Percentiles rank a stretch among this genome's conserved stretches.
These are phyloP conservation scores for Articulospora tetracladia DNA, from an alignment of 495 filamentous ascomycete genomes.

Conservation along the genomic window DNA sequence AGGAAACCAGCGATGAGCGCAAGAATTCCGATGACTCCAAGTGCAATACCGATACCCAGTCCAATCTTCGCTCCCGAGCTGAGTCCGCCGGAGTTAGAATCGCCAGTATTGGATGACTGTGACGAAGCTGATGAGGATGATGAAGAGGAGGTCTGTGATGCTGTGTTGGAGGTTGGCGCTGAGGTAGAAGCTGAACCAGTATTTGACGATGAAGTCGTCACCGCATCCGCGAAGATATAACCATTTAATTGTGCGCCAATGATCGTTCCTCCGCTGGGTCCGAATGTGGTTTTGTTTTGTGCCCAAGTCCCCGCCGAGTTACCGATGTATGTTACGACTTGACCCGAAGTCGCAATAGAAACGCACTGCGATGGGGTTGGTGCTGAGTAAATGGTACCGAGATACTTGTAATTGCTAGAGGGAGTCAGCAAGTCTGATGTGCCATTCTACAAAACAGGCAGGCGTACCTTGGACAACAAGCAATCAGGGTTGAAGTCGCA, in stretches of 20 bases:
- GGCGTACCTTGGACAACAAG: slow-evolving; percentile 10
- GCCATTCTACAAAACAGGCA: background rate
- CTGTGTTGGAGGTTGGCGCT: background rate
- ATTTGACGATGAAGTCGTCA: background rate
- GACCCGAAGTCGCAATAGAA: background rate
- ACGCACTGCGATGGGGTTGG: background rate
- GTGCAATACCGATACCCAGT: slow-evolving; percentile 2
- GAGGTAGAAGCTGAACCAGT: background rate
- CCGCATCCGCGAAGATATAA: background rate
- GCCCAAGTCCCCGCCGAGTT: background rate
- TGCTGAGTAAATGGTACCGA: background rate
- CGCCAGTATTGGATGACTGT: background rate
- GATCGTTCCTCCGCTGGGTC: background rate
- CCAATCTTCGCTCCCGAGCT: slow-evolving; percentile 2
- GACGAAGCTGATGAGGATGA: background rate
- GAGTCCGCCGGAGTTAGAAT: background rate
- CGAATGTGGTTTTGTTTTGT: background rate
- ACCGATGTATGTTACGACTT: background rate
- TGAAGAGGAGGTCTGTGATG: background rate
- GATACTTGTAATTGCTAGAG: background rate
- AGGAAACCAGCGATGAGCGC: background rate
- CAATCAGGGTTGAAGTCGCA: slow-evolving; percentile 2
- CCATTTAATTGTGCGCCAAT: background rate
- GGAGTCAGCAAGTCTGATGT: background rate
- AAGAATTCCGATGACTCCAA: background rate